Evolutionary conservation across 139 green algal species (phyloP).

Genomic region (Mychonastes homosphaera): DNA sequence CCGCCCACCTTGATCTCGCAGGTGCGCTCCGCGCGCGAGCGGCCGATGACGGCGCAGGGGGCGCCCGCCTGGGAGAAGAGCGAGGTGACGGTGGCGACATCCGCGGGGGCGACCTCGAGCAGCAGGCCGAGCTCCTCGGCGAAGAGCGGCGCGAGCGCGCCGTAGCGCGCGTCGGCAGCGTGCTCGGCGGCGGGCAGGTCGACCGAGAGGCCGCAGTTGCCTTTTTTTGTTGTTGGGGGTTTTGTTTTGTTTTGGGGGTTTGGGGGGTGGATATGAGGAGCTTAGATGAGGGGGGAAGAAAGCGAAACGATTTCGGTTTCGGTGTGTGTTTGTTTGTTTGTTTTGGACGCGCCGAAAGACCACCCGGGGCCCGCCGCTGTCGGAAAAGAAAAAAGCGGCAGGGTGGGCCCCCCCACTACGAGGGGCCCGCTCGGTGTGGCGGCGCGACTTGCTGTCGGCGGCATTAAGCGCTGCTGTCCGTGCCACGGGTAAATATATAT

Average conservation of each 20-base stretch:
- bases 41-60: conserved; percentile 52
- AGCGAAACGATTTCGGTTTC: neutral
- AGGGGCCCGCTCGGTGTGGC: neutral
- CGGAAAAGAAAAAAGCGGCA: neutral
- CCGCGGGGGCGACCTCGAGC: conserved; percentile 66
- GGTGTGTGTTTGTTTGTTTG: neutral
- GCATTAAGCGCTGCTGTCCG: conserved; percentile 23
- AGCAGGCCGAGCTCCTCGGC: conserved; percentile 93
- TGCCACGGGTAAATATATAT: conserved; percentile 12
- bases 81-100: conserved; percentile 42
- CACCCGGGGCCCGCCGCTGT: neutral
- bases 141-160: conserved; percentile 64
- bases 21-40: conserved; percentile 14
- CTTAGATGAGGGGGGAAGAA: neutral
- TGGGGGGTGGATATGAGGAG: conserved; percentile 3
- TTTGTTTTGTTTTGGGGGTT: no score
- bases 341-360: neutral
- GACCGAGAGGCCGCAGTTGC: conserved; percentile 55
- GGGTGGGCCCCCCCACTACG: neutral
- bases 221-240: no score
- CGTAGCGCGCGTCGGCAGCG: conserved; percentile 14
- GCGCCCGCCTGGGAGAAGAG: conserved; percentile 64
- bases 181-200: conserved; percentile 41
- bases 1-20: conserved; percentile 54
- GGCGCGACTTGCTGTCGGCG: conserved; percentile 10